Conservation (phyloP, 1,284 basidiomycete genomes). For the Ceratobasidium papillatum region DNA sequence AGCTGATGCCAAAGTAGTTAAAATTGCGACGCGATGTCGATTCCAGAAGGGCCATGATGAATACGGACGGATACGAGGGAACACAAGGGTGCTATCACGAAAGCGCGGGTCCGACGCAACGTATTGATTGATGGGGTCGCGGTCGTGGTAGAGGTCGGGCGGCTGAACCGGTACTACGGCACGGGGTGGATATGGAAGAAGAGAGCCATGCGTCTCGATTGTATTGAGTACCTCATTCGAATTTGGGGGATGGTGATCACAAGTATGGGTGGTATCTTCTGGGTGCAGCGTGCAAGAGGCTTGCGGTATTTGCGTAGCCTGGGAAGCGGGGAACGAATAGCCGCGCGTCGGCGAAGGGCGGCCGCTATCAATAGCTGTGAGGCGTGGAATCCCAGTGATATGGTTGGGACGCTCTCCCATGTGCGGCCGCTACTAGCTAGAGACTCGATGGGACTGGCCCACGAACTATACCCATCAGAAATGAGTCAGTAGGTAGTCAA, state of each 20-base stretch:
- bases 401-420: conserved; percentile 15
- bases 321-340: neutral
- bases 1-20: conserved; percentile 19
- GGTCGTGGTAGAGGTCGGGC: conserved; percentile 6
- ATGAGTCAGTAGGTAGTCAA: neutral
- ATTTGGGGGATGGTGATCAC: conserved; percentile 7
- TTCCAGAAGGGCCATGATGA: conserved; percentile 37
- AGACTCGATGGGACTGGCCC: neutral
- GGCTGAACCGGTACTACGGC: conserved; percentile 13
- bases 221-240: neutral
- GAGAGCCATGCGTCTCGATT: conserved; percentile 4
- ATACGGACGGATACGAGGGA: conserved; percentile 29
- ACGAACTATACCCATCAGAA: neutral
- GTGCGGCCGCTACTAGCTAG: conserved; percentile 6
- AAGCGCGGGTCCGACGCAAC: conserved; percentile 38
- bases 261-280: neutral
- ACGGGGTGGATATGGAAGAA: conserved; percentile 27
- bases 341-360: neutral
- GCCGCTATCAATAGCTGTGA: neutral
- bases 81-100: conserved; percentile 39
- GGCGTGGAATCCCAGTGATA: neutral
- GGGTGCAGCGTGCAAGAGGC: neutral
- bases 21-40: conserved; percentile 24
- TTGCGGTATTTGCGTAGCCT: conserved; percentile 1
- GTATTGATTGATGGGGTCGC: conserved; percentile 37